phyloP scores from a whole-genome alignment of 208 protist genomes.

The Trypanosoma cruzi region DNA sequence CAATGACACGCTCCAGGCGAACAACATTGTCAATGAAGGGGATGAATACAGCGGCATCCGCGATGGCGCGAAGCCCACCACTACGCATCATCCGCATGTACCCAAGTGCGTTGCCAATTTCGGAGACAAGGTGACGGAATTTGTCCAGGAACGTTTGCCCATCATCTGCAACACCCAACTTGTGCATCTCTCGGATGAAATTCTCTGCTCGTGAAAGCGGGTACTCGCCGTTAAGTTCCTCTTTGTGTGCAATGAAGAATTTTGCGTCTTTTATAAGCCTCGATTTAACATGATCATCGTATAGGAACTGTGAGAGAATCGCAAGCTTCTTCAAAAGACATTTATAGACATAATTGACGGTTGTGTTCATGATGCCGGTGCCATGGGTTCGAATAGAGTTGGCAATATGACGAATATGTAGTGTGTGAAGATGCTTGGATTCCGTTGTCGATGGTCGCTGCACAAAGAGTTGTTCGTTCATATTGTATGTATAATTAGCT shows the following conservation, averaged over 20 bases:
- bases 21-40: slow-evolving; percentile 76
- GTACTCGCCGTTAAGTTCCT: slow-evolving; percentile 79
- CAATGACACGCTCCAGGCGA: slow-evolving; percentile 53
- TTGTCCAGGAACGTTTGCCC: slow-evolving; percentile 93
- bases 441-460: slow-evolving; percentile 75
- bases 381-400: slow-evolving; percentile 98
- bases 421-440: slow-evolving; percentile 95
- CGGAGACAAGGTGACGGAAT: slow-evolving; percentile 94
- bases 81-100: slow-evolving; percentile 96
- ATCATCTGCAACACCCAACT: slow-evolving; percentile 83
- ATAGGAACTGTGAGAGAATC: slow-evolving; percentile 96
- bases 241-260: slow-evolving; percentile 64
- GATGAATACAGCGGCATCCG: slow-evolving; percentile 92
- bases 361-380: slow-evolving; percentile 98
- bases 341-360: slow-evolving; percentile 97
- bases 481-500: slow-evolving; percentile 96
- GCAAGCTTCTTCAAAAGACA: slow-evolving; percentile 95
- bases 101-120: slow-evolving; percentile 98
- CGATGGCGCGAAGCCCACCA: slow-evolving; percentile 86
- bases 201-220: slow-evolving; percentile 89
- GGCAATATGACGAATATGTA: slow-evolving; percentile 96
- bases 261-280: slow-evolving; percentile 71
- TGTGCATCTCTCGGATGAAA: slow-evolving; percentile 94
- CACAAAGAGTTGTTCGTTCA: slow-evolving; percentile 97
- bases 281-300: slow-evolving; percentile 97